phyloP scores from a whole-genome alignment of 148 eudicot genomes.

The Arbutus unedo region DNA sequence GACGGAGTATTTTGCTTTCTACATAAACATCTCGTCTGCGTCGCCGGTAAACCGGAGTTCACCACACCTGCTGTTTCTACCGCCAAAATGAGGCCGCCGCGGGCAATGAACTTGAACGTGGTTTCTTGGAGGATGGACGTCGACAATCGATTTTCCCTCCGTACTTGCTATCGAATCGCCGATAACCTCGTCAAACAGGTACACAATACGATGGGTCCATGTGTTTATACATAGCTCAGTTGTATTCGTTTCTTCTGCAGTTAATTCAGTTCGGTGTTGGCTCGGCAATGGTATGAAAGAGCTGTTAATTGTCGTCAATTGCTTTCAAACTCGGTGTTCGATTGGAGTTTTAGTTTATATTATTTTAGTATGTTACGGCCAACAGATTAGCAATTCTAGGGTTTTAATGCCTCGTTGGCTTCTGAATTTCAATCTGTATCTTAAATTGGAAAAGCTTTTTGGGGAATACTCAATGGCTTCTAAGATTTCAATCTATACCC shows the following conservation, averaged over 20 bases:
- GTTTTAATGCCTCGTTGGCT: conserved; percentile 2
- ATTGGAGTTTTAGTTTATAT: neutral
- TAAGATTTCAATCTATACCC: neutral
- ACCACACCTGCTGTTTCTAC: neutral
- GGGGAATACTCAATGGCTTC: neutral
- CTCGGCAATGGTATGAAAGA: neutral
- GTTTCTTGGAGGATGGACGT: conserved; percentile 66
- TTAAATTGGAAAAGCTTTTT: neutral
- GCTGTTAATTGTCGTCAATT: neutral
- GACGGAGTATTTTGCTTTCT: too few species aligned
- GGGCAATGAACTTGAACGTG: conserved; percentile 41
- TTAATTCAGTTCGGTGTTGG: neutral
- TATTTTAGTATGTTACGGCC: neutral
- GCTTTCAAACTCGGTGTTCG: neutral
- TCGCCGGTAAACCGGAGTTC: neutral
- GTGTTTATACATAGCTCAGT: neutral
- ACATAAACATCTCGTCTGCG: neutral
- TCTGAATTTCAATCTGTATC: neutral
- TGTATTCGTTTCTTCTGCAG: neutral
- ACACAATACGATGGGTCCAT: neutral
- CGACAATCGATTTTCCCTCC: conserved; percentile 78
- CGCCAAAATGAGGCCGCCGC: conserved; percentile 52
- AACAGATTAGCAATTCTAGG: neutral
- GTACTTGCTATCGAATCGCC: conserved; percentile 84
- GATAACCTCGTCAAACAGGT: conserved; percentile 95